Evolutionary conservation across 1,284 basidiomycete species (phyloP), one percentile per base, ranked within the genome.

Genomic region (Thecaphora thlaspeos): DNA sequence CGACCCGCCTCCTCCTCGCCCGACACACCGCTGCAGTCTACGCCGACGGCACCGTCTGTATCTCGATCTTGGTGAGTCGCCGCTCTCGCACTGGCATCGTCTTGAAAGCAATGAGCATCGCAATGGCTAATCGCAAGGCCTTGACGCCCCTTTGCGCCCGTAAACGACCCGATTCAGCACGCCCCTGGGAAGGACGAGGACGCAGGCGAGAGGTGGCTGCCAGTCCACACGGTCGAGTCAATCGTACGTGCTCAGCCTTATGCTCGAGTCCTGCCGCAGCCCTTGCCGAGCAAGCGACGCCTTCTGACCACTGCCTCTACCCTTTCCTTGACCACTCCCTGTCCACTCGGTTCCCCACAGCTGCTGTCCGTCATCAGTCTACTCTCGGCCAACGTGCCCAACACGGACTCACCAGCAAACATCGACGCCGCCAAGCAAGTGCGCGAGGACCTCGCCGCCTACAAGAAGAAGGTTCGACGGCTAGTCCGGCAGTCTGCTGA

Each of bases 181-280:
- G 86, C 90, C 34, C 95, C 95, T 2, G 94, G 92, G 43, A 90
- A 94, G 55, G 95, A 99, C 80, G 89, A 97, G 80, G 90, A 96
- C 73, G 93, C 95, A 0, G 88, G 91, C 46, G 95, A 99, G 82
- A 82, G 95, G 59, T 99, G 95, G 95, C 82, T 94, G 79, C 95
- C 95, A 0, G 91, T 99, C 21, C 95, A 98, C 77, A 90, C 89
- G 0, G 88, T 96, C 41, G 93, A 97, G 81, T 92, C 91, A 11
- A 97, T 99, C 61, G 94, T 96, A 69, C 79, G 92, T 83, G 2
- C 12, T 5, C 18, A 10, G 2, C 32, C 8, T 30, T 7, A 30
- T 34, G 32, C 32, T 34, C 32, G 32, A n/a, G n/a, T n/a, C n/a
- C n/a, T n/a, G n/a, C n/a, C n/a, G n/a, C n/a, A n/a, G n/a, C 14